These are phyloP conservation scores for Mucor ambiguus DNA, from an alignment of 371 early-diverging fungal species.

Conservation along the genomic window DNA sequence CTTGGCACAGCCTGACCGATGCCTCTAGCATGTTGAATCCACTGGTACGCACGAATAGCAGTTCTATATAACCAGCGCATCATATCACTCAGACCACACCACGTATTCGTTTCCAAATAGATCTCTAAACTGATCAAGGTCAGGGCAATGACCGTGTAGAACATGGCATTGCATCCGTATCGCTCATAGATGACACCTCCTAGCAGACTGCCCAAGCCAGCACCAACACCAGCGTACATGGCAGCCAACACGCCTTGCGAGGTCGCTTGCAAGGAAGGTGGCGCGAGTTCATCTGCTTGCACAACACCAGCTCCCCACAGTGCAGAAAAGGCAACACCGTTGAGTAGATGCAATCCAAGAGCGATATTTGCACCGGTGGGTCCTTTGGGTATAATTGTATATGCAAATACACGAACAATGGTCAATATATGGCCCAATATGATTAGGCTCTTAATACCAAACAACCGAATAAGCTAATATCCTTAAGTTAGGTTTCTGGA, in stretches of 20 bases:
- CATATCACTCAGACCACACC: slow-evolving; percentile 46
- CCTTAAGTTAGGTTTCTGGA: not conserved
- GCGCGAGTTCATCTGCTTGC: slow-evolving; percentile 54
- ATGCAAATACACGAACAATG: slow-evolving; percentile 49
- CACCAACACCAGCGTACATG: slow-evolving; percentile 57
- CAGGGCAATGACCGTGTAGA: slow-evolving; percentile 45
- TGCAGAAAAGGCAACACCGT: slow-evolving; percentile 56
- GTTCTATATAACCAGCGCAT: slow-evolving; percentile 31
- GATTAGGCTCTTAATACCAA: slow-evolving; percentile 52
- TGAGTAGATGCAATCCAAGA: slow-evolving; percentile 47
- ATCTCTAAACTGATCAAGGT: slow-evolving; percentile 44
- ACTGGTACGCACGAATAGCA: slow-evolving; percentile 26
- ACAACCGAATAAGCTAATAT: slow-evolving; percentile 43
- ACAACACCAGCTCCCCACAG: slow-evolving; percentile 60
- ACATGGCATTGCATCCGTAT: slow-evolving; percentile 51
- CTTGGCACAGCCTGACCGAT: slow-evolving; percentile 49
- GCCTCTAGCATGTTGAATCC: slow-evolving; percentile 45
- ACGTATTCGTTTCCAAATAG: slow-evolving; percentile 50
- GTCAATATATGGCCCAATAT: slow-evolving; percentile 53
- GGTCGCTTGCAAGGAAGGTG: slow-evolving; percentile 56
- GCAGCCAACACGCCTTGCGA: slow-evolving; percentile 57
- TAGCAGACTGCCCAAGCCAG: slow-evolving; percentile 50
- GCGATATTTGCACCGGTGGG: slow-evolving; percentile 52
- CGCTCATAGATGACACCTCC: slow-evolving; percentile 49
- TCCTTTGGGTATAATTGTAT: slow-evolving; percentile 51